Conservation (phyloP, 192 early-diverging fungal genomes). For the Coemansia asiatica region DNA sequence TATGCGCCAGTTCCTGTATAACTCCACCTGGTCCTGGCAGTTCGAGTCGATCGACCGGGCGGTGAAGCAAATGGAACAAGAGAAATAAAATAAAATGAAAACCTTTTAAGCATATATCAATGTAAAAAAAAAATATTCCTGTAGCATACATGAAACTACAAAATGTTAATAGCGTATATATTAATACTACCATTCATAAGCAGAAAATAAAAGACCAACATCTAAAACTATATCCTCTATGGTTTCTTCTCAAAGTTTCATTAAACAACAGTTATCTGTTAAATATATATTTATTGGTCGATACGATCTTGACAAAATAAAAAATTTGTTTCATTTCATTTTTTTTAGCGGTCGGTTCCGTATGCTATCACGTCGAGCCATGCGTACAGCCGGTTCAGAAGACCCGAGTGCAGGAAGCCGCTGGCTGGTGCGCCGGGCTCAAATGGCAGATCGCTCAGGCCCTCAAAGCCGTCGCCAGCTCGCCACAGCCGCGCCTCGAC, state of each 20-base stretch:
- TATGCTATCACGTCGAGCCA: conserved; percentile 57
- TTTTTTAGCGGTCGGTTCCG: conserved; percentile 14
- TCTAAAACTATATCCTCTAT: too few species aligned
- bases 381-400: conserved; percentile 64
- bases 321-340: too few species aligned
- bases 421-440: conserved; percentile 18
- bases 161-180: too few species aligned
- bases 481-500: conserved; percentile 29
- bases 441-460: conserved; percentile 6
- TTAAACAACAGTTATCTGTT: too few species aligned
- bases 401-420: conserved; percentile 64
- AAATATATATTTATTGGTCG: not conserved
- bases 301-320: too few species aligned
- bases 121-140: not conserved
- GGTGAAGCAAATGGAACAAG: conserved; percentile 27
- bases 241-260: too few species aligned
- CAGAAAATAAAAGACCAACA: too few species aligned
- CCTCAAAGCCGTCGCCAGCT: conserved; percentile 18
- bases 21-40: conserved; percentile 91
- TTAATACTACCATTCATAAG: too few species aligned
- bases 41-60: conserved; percentile 79
- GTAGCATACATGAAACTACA: not conserved
- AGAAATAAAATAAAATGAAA: not conserved
- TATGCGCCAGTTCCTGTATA: conserved; percentile 93
- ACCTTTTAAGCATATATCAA: not conserved